phyloP scores from a whole-genome alignment of 306 rosid genomes.

The Glycine soja region DNA sequence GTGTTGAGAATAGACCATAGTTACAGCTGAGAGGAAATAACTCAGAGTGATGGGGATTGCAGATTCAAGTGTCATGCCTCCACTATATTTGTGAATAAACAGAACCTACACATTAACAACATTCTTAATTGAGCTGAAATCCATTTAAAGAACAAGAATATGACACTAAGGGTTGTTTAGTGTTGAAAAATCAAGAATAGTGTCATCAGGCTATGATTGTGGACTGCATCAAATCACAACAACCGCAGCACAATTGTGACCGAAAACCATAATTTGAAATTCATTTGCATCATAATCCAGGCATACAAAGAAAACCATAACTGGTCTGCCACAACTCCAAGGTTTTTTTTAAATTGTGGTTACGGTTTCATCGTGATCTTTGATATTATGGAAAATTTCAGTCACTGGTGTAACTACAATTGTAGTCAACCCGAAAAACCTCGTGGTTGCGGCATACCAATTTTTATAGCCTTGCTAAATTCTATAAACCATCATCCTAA shows the following conservation, averaged over 20 bases:
- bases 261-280: too few relatives aligned
- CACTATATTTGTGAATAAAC: constrained; percentile 81
- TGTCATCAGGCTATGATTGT: neutral
- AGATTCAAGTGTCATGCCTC: constrained; percentile 57
- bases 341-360: too few relatives aligned
- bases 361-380: too few relatives aligned
- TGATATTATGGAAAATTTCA: too few relatives aligned
- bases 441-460: neutral
- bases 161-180: neutral
- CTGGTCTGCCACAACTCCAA: too few relatives aligned
- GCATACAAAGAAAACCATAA: too few relatives aligned
- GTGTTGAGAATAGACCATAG: constrained; percentile 70
- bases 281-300: too few relatives aligned
- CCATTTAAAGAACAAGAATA: too few relatives aligned
- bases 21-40: constrained; percentile 58
- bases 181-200: neutral
- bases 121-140: too few relatives aligned
- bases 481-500: neutral
- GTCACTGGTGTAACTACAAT: too few relatives aligned
- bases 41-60: constrained; percentile 59
- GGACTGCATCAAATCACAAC: too few relatives aligned
- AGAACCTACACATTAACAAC: constrained; percentile 55
- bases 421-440: neutral
- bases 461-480: neutral
- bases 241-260: too few relatives aligned